These are phyloP conservation scores for Adenanthera pavonina DNA, from an alignment of 306 rosid species.

Conservation along the genomic window DNA sequence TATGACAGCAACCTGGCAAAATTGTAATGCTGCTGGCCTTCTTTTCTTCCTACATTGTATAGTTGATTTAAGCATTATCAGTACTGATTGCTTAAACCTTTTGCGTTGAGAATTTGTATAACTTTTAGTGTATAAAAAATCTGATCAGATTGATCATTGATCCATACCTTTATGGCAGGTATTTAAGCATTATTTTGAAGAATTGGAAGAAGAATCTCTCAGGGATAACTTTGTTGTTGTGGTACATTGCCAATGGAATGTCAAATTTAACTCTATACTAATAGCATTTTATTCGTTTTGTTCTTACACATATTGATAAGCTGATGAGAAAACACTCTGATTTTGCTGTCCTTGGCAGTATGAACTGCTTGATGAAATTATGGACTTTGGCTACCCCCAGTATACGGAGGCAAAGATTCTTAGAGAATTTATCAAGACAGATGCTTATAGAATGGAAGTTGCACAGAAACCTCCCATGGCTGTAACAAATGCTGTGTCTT, in stretches of 20 bases:
- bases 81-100: constrained; percentile 24
- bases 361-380: constrained; percentile 93
- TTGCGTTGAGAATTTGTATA: not conserved
- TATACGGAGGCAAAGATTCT: constrained; percentile 95
- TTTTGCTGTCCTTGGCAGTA: constrained; percentile 55
- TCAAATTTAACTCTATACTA: not conserved
- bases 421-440: constrained; percentile 97
- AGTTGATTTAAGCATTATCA: constrained; percentile 73
- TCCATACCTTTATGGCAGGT: constrained; percentile 61
- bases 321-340: constrained; percentile 24
- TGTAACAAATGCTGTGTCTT: constrained; percentile 97
- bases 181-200: constrained; percentile 96
- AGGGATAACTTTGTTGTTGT: constrained; percentile 99
- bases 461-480: constrained; percentile 99
- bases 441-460: constrained; percentile 98
- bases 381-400: constrained; percentile 99
- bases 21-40: constrained; percentile 98
- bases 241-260: constrained; percentile 54
- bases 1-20: constrained; percentile 91
- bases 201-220: constrained; percentile 94
- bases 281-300: constrained; percentile 1
- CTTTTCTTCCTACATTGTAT: constrained; percentile 87
- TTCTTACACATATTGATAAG: not conserved
- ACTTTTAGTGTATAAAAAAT: not conserved
- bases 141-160: constrained; percentile 1